Conservation (phyloP, 2,329 filamentous ascomycete genomes). For the Xylariaceae sp. region DNA sequence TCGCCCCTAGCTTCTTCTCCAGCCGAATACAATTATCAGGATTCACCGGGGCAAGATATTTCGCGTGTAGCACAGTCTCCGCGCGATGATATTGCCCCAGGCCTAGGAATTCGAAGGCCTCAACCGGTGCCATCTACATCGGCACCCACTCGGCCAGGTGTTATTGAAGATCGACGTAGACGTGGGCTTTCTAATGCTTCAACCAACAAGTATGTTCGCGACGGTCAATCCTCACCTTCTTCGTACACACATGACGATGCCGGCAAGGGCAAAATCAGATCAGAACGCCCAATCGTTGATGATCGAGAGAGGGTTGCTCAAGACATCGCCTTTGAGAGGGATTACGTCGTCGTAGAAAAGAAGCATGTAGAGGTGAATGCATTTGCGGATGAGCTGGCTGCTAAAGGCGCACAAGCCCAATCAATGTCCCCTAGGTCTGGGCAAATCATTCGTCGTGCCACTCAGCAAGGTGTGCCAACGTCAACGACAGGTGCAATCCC, state of each 20-base stretch:
- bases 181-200: conserved; percentile 47
- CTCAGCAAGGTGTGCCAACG: conserved; percentile 72
- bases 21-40: conserved; percentile 39
- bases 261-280: conserved; percentile 34
- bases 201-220: conserved; percentile 36
- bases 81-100: conserved; percentile 50
- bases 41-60: conserved; percentile 34
- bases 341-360: conserved; percentile 96
- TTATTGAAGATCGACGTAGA: conserved; percentile 41
- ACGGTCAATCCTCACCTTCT: conserved; percentile 40
- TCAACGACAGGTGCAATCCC: conserved; percentile 71
- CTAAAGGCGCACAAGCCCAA: conserved; percentile 61
- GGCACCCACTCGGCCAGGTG: conserved; percentile 47
- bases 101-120: conserved; percentile 56
- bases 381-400: conserved; percentile 90
- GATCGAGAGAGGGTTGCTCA: conserved; percentile 76
- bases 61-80: conserved; percentile 43
- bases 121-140: conserved; percentile 51
- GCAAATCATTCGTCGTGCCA: conserved; percentile 73
- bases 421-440: conserved; percentile 58
- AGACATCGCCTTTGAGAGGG: conserved; percentile 86
- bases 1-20: conserved; percentile 50
- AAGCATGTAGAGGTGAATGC: conserved; percentile 95
- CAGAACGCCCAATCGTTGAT: conserved; percentile 40
- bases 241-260: conserved; percentile 42